phyloP scores from a whole-genome alignment of 257 asterid species.

The Handroanthus guayacan region DNA sequence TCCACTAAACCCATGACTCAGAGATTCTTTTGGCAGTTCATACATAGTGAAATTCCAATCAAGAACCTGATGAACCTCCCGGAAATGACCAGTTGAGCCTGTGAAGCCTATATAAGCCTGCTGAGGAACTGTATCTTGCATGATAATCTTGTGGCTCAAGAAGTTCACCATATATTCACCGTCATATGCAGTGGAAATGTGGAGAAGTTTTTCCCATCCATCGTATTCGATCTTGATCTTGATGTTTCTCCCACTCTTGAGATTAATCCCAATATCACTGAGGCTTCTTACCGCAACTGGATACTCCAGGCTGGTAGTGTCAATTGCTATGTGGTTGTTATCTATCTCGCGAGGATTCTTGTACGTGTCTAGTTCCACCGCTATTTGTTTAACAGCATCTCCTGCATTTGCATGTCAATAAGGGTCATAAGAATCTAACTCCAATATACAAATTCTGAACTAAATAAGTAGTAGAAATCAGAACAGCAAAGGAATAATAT shows the following conservation, averaged over 20 bases:
- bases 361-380: constrained; percentile 68
- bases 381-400: constrained; percentile 54
- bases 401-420: constrained; percentile 40
- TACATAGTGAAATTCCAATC: constrained; percentile 63
- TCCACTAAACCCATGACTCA: constrained; percentile 35
- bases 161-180: constrained; percentile 43
- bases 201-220: constrained; percentile 58
- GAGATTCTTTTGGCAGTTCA: constrained; percentile 48
- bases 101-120: constrained; percentile 65
- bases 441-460: background rate
- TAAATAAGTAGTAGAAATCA: too few species aligned
- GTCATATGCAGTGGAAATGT: constrained; percentile 49
- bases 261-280: constrained; percentile 49
- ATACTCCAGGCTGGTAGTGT: constrained; percentile 53
- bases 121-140: constrained; percentile 58
- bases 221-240: constrained; percentile 52
- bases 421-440: too few species aligned
- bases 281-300: constrained; percentile 64
- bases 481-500: too few species aligned
- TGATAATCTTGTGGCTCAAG: constrained; percentile 48
- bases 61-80: constrained; percentile 62
- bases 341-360: constrained; percentile 63
- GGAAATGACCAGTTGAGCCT: constrained; percentile 60
- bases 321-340: constrained; percentile 63
- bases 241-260: constrained; percentile 58